A percentile compares a stretch with the other conserved stretches of the same genome.
Conservation (phyloP, 2,329 filamentous ascomycete species). For the Stemphylium beticola region DNA sequence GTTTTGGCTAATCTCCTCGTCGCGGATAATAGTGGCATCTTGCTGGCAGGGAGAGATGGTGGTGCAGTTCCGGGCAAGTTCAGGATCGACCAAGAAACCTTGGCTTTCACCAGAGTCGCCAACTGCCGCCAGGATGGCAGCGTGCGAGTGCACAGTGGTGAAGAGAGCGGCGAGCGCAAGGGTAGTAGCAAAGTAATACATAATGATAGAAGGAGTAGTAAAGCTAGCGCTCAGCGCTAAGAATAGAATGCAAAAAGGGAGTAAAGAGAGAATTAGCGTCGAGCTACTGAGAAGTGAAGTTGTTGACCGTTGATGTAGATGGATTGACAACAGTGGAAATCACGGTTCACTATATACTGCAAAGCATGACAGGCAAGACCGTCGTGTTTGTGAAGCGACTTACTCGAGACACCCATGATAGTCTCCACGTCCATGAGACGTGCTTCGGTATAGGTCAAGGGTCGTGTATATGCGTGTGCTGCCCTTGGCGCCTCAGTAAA, state of each 20-base stretch:
- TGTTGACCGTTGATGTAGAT: conserved; percentile 7
- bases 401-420: conserved; percentile 15
- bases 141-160: conserved; percentile 40
- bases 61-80: conserved; percentile 46
- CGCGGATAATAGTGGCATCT: conserved; percentile 46
- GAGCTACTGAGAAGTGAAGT: conserved; percentile 12
- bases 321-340: background rate
- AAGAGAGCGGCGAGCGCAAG: conserved; percentile 41
- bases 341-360: conserved; percentile 23
- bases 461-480: conserved; percentile 10
- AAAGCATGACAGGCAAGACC: background rate
- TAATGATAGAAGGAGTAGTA: conserved; percentile 20
- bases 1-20: conserved; percentile 46
- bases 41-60: conserved; percentile 49
- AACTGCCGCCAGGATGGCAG: conserved; percentile 38
- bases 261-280: conserved; percentile 25
- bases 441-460: conserved; percentile 16
- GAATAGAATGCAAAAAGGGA: conserved; percentile 27
- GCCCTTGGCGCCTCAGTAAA: conserved; percentile 18
- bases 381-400: conserved; percentile 1
- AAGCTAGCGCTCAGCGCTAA: conserved; percentile 35
- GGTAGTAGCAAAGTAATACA: conserved; percentile 33
- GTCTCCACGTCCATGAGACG: conserved; percentile 36
- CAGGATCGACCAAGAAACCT: conserved; percentile 44
- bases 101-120: conserved; percentile 39